phyloP scores from a whole-genome alignment of 306 rosid genomes.

The Crotalaria pallida region DNA sequence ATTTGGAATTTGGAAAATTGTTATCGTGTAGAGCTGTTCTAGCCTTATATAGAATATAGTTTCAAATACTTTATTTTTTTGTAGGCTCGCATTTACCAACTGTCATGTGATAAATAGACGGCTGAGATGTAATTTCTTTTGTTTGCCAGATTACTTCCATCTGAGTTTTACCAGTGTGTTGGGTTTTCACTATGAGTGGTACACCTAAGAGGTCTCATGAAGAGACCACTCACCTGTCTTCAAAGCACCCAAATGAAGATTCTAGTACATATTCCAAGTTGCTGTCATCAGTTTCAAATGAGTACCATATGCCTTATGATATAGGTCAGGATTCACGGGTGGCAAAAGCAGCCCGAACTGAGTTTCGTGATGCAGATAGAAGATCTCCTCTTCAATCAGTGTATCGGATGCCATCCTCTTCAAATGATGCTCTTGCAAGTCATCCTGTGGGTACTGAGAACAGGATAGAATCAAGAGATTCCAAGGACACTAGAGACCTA shows the following conservation, averaged over 20 bases:
- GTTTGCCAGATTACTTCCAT: conserved; percentile 14
- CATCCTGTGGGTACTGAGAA: conserved; percentile 49
- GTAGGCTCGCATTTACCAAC: conserved; percentile 17
- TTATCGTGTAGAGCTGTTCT: neutral
- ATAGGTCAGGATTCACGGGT: conserved; percentile 47
- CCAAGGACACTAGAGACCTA: conserved; percentile 62
- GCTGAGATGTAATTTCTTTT: conserved; percentile 7
- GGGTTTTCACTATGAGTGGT: conserved; percentile 59
- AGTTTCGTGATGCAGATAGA: conserved; percentile 66
- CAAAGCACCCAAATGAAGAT: conserved; percentile 69
- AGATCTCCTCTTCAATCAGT: conserved; percentile 59
- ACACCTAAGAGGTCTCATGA: conserved; percentile 75
- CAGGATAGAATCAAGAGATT: conserved; percentile 60
- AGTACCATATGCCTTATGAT: conserved; percentile 55
- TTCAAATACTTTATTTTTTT: conserved; percentile 4
- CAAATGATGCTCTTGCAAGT: conserved; percentile 46
- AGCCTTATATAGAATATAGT: neutral
- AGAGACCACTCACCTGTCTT: conserved; percentile 61
- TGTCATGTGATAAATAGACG: neutral
- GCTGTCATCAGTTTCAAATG: conserved; percentile 45
- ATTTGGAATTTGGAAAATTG: neutral
- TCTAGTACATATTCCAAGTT: conserved; percentile 49
- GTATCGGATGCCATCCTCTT: conserved; percentile 43
- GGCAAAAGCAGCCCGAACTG: conserved; percentile 51
- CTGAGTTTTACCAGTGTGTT: conserved; percentile 17